Conservation (phyloP, 139 green algal genomes). For the Micromonas pusilla region DNA sequence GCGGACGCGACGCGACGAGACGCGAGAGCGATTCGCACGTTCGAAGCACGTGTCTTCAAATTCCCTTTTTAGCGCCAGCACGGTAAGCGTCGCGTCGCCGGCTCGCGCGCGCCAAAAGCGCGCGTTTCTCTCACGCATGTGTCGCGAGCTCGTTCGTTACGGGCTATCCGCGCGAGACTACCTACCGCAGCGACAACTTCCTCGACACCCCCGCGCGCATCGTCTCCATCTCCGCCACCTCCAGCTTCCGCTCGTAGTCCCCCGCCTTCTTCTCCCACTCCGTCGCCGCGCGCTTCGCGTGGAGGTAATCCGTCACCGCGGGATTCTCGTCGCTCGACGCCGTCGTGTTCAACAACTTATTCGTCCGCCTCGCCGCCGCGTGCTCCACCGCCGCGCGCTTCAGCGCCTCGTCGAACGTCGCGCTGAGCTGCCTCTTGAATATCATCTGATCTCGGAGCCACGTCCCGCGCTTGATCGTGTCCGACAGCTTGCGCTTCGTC, state of each 20-base stretch:
- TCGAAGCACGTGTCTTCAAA: too few species aligned
- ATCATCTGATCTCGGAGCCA: constrained; percentile 45
- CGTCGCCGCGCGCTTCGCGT: constrained; percentile 56
- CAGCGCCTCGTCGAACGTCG: constrained; percentile 42
- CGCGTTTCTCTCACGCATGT: too few species aligned
- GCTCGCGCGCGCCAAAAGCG: too few species aligned
- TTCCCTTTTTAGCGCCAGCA: too few species aligned
- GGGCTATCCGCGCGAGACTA: too few species aligned
- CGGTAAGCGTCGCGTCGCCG: too few species aligned
- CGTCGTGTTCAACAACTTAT: constrained; percentile 23
- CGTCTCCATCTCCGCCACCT: constrained; percentile 58
- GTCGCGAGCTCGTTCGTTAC: too few species aligned
- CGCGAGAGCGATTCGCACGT: too few species aligned
- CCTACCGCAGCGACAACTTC: too few species aligned
- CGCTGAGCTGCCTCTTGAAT: constrained; percentile 36
- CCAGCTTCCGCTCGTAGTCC: constrained; percentile 56
- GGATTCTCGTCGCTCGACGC: constrained; percentile 46
- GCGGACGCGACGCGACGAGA: too few species aligned
- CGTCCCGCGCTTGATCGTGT: constrained; percentile 38
- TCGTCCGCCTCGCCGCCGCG: constrained; percentile 5
- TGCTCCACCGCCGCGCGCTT: constrained; percentile 16
- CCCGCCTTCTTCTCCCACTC: constrained; percentile 56
- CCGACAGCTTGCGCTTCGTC: constrained; percentile 53
- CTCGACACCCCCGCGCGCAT: too few species aligned
- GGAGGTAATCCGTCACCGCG: constrained; percentile 79